Conservation (phyloP, 2,329 filamentous ascomycete species). For the Microsporum audouinii region DNA sequence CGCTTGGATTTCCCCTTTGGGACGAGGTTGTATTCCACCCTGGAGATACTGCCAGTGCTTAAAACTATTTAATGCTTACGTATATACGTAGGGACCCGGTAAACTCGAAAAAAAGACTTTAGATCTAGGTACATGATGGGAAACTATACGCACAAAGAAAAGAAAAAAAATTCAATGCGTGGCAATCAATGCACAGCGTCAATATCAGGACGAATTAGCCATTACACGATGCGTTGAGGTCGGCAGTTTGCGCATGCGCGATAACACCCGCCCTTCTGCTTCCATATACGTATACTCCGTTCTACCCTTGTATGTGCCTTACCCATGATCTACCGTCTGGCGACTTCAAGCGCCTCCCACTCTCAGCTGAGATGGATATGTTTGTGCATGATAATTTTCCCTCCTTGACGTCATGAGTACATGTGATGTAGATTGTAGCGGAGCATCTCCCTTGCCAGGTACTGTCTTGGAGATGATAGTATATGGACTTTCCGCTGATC, state of each 20-base stretch:
- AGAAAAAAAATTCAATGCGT: background rate
- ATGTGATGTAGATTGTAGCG: background rate
- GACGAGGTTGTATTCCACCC: background rate
- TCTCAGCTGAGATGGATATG: background rate
- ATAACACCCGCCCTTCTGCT: background rate
- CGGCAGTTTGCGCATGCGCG: background rate
- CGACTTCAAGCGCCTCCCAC: slow-evolving; percentile 1
- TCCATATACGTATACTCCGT: background rate
- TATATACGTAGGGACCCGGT: background rate
- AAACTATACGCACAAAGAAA: background rate
- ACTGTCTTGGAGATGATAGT: background rate
- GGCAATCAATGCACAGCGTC: background rate
- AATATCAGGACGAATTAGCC: background rate
- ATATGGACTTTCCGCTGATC: background rate
- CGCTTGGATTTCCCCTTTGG: background rate
- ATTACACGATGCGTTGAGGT: background rate
- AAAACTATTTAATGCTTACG: background rate
- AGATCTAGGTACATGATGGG: background rate
- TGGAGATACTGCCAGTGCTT: background rate
- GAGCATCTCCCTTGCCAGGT: background rate
- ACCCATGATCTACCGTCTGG: background rate
- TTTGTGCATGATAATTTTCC: background rate
- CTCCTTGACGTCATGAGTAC: background rate
- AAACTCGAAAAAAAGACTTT: background rate
- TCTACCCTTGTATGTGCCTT: background rate